Conservation (phyloP, 306 rosid genomes). For the Astragalus glycyphyllos region DNA sequence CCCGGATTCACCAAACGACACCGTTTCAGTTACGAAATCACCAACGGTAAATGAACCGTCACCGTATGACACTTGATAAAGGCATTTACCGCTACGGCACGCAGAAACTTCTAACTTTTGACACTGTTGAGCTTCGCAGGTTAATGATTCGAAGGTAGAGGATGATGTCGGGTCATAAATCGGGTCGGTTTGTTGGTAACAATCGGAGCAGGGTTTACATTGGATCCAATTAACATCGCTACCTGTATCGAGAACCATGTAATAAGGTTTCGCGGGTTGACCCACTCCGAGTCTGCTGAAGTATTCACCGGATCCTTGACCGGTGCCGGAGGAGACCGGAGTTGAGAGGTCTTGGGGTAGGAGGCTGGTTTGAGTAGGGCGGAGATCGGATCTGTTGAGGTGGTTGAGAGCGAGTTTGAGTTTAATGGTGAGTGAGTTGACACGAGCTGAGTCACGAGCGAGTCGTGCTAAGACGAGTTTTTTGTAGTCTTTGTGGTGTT, state of each 20-base stretch:
- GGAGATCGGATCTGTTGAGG: constrained; percentile 54
- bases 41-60: constrained; percentile 92
- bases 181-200: constrained; percentile 91
- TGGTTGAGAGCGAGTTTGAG: constrained; percentile 51
- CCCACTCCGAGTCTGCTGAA: constrained; percentile 82
- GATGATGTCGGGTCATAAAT: constrained; percentile 67
- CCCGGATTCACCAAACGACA: constrained; percentile 72
- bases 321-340: constrained; percentile 67
- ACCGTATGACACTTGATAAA: constrained; percentile 86
- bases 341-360: constrained; percentile 66
- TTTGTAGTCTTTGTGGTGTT: constrained; percentile 57
- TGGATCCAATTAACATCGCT: constrained; percentile 94
- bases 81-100: constrained; percentile 59
- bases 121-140: constrained; percentile 69
- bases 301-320: constrained; percentile 92
- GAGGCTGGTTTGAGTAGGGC: constrained; percentile 54
- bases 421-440: constrained; percentile 59
- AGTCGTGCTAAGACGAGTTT: constrained; percentile 57
- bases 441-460: constrained; percentile 78
- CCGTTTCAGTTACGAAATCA: constrained; percentile 66
- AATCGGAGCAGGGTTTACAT: constrained; percentile 82
- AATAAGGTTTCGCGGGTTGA: constrained; percentile 58
- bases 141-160: constrained; percentile 52
- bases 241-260: constrained; percentile 92
- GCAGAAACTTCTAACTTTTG: constrained; percentile 48